Evolutionary conservation across 352 stramenopile genomes (phyloP).

Genomic region (Phytophthora sp.): DNA sequence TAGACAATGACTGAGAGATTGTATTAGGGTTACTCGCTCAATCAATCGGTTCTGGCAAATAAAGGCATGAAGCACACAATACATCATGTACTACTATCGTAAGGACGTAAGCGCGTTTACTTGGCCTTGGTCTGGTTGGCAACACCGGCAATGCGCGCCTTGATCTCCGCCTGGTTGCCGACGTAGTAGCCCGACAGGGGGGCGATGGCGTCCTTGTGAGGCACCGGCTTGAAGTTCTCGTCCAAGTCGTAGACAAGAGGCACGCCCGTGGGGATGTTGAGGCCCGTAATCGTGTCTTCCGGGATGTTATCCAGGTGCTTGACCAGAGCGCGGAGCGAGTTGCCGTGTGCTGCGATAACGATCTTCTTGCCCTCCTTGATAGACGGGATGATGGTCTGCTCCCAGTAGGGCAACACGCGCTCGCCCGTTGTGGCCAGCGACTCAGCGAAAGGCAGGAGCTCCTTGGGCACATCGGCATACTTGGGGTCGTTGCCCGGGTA

Average conservation of each 20-base stretch:
- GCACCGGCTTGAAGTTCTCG: constrained; percentile 96
- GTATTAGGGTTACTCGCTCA: no score
- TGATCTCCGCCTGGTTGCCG: constrained; percentile 97
- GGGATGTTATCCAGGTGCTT: constrained; percentile 99
- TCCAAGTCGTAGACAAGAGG: constrained; percentile 98
- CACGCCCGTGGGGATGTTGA: constrained; percentile 97
- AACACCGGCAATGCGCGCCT: constrained; percentile 95
- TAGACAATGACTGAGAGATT: no score
- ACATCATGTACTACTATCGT: no score
- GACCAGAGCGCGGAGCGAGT: constrained; percentile 97
- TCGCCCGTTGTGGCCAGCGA: constrained; percentile 93
- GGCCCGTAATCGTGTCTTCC: constrained; percentile 95
- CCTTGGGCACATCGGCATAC: constrained; percentile 91
- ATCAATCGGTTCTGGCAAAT: no score
- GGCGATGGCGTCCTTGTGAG: constrained; percentile 91
- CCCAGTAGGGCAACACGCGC: constrained; percentile 96
- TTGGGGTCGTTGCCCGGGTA: constrained; percentile 93
- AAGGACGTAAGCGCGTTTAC: no score
- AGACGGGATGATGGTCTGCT: constrained; percentile 93
- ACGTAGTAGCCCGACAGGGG: constrained; percentile 83
- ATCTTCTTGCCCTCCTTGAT: constrained; percentile 96
- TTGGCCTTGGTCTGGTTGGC: constrained; percentile 96
- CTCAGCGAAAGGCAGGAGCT: constrained; percentile 94
- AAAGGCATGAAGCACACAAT: no score
- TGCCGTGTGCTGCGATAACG: constrained; percentile 98